Conservation (phyloP, 331 rosid species). For the Dryas integrifolia region DNA sequence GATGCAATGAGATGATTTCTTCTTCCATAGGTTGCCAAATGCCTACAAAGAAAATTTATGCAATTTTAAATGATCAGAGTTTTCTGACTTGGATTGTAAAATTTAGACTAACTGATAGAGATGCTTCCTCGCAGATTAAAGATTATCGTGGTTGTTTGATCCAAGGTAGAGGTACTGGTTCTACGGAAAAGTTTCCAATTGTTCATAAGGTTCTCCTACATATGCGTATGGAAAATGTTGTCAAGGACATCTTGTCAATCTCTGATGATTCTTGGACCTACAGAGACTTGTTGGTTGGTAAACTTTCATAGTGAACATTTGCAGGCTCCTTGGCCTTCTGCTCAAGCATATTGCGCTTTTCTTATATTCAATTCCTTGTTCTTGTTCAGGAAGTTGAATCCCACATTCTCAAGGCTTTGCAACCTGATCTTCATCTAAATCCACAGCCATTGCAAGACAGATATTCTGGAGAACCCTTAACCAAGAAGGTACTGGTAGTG, state of each 20-base stretch:
- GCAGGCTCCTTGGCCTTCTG: conserved; percentile 3
- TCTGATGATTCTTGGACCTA: conserved; percentile 37
- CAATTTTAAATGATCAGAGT: not conserved
- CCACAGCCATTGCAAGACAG: conserved; percentile 27
- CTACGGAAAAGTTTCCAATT: conserved; percentile 14
- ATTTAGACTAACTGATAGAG: conserved; percentile 4
- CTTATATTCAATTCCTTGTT: conserved; percentile 1
- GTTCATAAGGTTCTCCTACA: conserved; percentile 33
- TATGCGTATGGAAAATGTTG: conserved; percentile 39
- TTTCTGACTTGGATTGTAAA: conserved; percentile 1
- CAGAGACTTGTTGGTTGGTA: conserved; percentile 33
- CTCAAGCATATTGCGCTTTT: not conserved
- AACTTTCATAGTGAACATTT: conserved; percentile 6
- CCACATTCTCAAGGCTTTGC: conserved; percentile 36
- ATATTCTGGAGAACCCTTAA: conserved; percentile 5
- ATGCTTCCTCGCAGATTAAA: conserved; percentile 34
- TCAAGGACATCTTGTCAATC: conserved; percentile 37
- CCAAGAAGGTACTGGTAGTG: conserved; percentile 31
- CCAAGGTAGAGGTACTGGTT: conserved; percentile 10
- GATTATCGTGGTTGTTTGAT: conserved; percentile 38
- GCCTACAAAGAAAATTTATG: not conserved
- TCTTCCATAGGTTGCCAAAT: not conserved
- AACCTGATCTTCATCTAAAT: conserved; percentile 39
- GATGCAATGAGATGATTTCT: too few species aligned
- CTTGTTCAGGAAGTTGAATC: conserved; percentile 41